Evolutionary conservation across 208 protist genomes (phyloP), one percentile per base, ranked within the genome.

Genomic region (Angomonas desouzai): DNA sequence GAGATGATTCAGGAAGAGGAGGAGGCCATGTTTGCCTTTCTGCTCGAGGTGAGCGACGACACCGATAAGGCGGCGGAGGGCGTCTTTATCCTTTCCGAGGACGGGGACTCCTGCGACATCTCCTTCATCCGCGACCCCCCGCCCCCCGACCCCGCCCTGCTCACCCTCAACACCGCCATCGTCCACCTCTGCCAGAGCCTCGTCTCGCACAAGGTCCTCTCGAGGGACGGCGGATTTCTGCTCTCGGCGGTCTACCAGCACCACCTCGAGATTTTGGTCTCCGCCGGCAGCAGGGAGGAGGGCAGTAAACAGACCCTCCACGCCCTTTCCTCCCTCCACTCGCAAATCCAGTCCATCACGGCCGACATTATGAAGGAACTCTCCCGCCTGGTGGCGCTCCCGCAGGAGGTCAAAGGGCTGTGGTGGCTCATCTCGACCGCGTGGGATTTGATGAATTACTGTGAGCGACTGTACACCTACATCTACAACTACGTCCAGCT

Each of bases 1-100:
- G 36, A 40, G 36, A 13, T 6, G 6, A 18, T 40, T 13, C 6
- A 40, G 9, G 36, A 40, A 13, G 36, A 40, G 13, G 36, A 13
- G 36, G 36, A 40, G 1, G 48, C 51, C 3, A 27, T 59, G 49
- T 28, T 62, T 29, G 53, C 58, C 32, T 18, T 68, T 23, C 25
- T 62, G 64, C 51, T 48, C 6, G 48, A 68, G n/a, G 6, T 62
- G 38, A 30, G 13, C 55, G 55, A 32, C 7, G 55, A 59, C 29
- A 7, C 25, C 13, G 55, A 40, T 6, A 40, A 40, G 36, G 6
- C 36, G 13, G 9, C 36, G 36, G 36, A 13, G 36, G 13, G 9
- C 9, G 36, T 40, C 9, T 6, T 40, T 6, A 13, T 40, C 36
- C 36, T 40, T 40, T 40, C 36, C 36, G 36, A 40, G 6, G 36